phyloP scores from a whole-genome alignment of 257 asterid genomes.

The Nicotiana otophora region DNA sequence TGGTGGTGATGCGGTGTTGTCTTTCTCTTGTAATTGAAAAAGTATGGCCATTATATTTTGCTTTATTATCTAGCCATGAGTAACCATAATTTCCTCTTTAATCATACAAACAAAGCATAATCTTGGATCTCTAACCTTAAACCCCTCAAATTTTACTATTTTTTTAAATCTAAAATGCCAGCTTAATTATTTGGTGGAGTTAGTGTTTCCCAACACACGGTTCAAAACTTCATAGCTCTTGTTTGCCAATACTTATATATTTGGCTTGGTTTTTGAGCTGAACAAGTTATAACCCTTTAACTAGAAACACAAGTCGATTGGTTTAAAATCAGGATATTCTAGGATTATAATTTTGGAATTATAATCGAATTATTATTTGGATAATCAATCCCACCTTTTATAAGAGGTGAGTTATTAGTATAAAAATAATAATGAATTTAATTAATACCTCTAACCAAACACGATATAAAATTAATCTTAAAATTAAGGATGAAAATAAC shows the following conservation, averaged over 20 bases:
- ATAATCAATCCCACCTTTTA: no score
- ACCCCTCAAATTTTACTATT: not conserved
- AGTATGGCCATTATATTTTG: not conserved
- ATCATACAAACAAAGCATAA: conserved; percentile 4
- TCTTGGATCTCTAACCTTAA: not conserved
- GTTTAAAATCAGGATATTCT: no score
- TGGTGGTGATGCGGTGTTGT: not conserved
- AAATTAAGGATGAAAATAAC: no score
- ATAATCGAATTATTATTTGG: no score
- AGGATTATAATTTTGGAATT: no score
- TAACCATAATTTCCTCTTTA: not conserved
- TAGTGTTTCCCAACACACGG: not conserved
- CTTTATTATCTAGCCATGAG: not conserved
- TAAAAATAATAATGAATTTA: no score
- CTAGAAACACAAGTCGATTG: not conserved
- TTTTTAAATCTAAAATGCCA: not conserved
- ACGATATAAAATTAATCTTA: no score
- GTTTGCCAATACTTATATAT: not conserved
- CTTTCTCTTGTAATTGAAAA: conserved; percentile 2
- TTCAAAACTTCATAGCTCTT: not conserved
- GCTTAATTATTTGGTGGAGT: not conserved
- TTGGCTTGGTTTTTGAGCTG: not conserved
- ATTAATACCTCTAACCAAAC: no score
- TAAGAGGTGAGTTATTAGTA: no score
- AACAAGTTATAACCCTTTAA: not conserved